Evolutionary conservation across 2,329 filamentous ascomycete genomes (phyloP).

Genomic region (Alternaria burnsii): DNA sequence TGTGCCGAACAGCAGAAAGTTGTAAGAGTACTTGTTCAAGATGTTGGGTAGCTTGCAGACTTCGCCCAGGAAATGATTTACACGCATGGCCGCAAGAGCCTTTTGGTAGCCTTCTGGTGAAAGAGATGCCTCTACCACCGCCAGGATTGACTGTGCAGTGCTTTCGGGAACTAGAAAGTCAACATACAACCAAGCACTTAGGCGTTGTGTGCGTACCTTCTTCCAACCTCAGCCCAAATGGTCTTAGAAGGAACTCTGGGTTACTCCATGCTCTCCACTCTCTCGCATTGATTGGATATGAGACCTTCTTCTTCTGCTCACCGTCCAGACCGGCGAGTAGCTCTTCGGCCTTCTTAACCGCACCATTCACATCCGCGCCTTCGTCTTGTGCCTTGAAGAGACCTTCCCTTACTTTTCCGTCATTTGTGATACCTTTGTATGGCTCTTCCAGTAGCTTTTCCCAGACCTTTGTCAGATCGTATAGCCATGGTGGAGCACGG

Average conservation of each 20-base stretch:
- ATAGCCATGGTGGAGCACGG: conserved; percentile 71
- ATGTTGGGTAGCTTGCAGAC: conserved; percentile 68
- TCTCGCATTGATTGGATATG: conserved; percentile 71
- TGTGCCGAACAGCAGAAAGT: conserved; percentile 74
- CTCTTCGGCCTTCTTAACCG: conserved; percentile 61
- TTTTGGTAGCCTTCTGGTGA: conserved; percentile 77
- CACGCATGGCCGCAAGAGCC: conserved; percentile 73
- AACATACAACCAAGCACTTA: neutral
- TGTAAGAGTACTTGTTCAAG: conserved; percentile 80
- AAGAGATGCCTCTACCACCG: conserved; percentile 65
- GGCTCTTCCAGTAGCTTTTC: conserved; percentile 63
- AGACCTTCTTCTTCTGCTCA: conserved; percentile 59
- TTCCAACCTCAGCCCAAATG: conserved; percentile 76
- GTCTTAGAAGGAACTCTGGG: conserved; percentile 74
- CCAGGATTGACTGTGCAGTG: conserved; percentile 58
- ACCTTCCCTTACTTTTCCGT: conserved; percentile 66
- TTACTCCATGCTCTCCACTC: conserved; percentile 78
- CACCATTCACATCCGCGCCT: conserved; percentile 65
- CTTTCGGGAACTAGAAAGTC: conserved; percentile 33
- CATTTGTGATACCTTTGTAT: conserved; percentile 73
- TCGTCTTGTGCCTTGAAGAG: conserved; percentile 71
- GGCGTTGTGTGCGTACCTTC: conserved; percentile 52
- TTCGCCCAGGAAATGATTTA: conserved; percentile 78
- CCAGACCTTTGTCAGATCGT: conserved; percentile 50
- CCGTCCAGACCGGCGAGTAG: conserved; percentile 60